A percentile compares a stretch with the other conserved stretches of the same genome.
phyloP scores from a whole-genome alignment of 768 basidiomycete species.

The Leccinellum luteum region DNA sequence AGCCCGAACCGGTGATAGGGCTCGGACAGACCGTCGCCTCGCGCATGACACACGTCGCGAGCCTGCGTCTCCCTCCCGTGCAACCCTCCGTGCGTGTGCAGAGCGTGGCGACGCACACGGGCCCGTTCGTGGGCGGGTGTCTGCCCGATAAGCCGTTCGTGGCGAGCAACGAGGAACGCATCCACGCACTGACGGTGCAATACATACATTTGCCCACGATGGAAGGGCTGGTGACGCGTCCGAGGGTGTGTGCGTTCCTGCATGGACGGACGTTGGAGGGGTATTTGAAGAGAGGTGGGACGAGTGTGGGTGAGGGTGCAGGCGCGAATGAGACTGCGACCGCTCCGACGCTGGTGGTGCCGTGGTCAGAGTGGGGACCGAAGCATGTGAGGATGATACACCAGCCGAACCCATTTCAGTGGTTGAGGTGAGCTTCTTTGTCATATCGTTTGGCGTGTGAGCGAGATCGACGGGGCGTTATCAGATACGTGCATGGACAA shows the following conservation, averaged over 20 bases:
- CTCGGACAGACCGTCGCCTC: background rate
- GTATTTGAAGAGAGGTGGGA: constrained; percentile 6
- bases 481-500: constrained; percentile 43
- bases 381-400: constrained; percentile 33
- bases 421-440: constrained; percentile 33
- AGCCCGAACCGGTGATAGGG: background rate
- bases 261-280: constrained; percentile 31
- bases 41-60: constrained; percentile 20
- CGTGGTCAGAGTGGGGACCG: constrained; percentile 42
- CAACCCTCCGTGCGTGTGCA: constrained; percentile 11
- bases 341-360: constrained; percentile 5
- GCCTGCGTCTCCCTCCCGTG: constrained; percentile 14
- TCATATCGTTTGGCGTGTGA: background rate
- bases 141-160: constrained; percentile 23
- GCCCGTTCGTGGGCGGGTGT: constrained; percentile 30
- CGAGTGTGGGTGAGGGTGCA: background rate
- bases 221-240: constrained; percentile 9
- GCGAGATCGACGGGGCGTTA: background rate
- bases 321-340: background rate
- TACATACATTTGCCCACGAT: constrained; percentile 10
- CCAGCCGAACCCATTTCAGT: constrained; percentile 32
- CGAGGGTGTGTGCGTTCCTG: constrained; percentile 28
- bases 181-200: constrained; percentile 24
- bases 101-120: constrained; percentile 31
- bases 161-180: constrained; percentile 24